These are phyloP conservation scores for Camellia oleifera DNA, from an alignment of 179 eudicot genomes.

Conservation along the genomic window DNA sequence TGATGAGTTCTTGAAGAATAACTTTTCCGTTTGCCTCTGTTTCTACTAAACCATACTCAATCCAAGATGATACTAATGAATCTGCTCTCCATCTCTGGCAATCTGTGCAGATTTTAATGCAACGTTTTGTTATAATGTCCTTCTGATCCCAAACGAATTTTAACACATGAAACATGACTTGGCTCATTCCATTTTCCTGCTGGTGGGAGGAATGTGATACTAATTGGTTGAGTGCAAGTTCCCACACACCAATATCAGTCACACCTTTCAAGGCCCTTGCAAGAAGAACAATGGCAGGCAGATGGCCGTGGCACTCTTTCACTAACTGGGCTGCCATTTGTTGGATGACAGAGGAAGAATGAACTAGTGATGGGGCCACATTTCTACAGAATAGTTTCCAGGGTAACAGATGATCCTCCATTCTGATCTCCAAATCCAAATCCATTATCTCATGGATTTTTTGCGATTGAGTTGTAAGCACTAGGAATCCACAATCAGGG, in stretches of 20 bases:
- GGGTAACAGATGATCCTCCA: not conserved
- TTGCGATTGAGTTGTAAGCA: not conserved
- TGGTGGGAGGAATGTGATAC: no score
- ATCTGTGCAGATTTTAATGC: not conserved
- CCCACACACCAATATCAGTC: not conserved
- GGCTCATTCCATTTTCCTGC: not conserved
- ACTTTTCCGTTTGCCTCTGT: not conserved
- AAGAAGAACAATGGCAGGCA: not conserved
- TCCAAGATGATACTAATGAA: not conserved
- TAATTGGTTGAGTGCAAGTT: not conserved
- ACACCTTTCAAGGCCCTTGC: not conserved
- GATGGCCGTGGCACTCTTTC: not conserved
- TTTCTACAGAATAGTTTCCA: not conserved
- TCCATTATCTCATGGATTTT: not conserved
- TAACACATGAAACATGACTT: not conserved
- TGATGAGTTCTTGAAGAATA: not conserved
- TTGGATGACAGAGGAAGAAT: not conserved
- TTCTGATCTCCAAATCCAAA: not conserved
- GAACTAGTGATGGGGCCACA: not conserved
- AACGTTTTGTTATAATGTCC: not conserved
- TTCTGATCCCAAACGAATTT: not conserved
- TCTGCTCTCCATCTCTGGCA: not conserved
- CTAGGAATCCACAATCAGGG: not conserved
- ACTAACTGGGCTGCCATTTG: not conserved
- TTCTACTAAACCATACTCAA: not conserved